These are phyloP conservation scores for Taiozyma sp. DNA, from an alignment of 1,139 yeast genomes.

Conservation along the genomic window DNA sequence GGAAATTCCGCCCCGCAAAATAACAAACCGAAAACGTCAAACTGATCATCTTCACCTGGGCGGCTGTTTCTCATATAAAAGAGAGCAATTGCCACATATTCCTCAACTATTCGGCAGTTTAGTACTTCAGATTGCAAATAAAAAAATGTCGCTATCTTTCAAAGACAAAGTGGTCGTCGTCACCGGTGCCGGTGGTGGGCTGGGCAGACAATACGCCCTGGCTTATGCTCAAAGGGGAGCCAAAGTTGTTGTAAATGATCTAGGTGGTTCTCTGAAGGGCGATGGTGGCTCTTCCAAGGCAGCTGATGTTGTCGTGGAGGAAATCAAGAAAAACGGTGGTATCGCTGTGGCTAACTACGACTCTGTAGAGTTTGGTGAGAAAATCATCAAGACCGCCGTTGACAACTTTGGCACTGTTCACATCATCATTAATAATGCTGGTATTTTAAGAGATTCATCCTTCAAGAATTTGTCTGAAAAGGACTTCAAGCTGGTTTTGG, in stretches of 20 bases:
- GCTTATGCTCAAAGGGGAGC: slow-evolving; percentile 91
- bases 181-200: slow-evolving; percentile 98
- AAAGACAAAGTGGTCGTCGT: slow-evolving; percentile 84
- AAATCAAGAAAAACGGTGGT: slow-evolving; percentile 73
- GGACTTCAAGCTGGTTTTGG: slow-evolving; percentile 74
- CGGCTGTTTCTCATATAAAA: neutral
- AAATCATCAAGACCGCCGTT: slow-evolving; percentile 81
- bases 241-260: slow-evolving; percentile 83
- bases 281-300: slow-evolving; percentile 59
- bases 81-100: neutral
- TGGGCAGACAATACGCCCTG: slow-evolving; percentile 84
- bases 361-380: slow-evolving; percentile 83
- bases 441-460: slow-evolving; percentile 72
- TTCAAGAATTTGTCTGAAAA: slow-evolving; percentile 76
- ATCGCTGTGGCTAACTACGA: slow-evolving; percentile 91
- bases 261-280: slow-evolving; percentile 81
- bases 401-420: slow-evolving; percentile 87
- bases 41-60: neutral
- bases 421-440: slow-evolving; percentile 89
- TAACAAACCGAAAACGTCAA: neutral
- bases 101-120: neutral
- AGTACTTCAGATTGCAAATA: neutral
- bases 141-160: slow-evolving; percentile 33
- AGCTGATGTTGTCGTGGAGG: slow-evolving; percentile 87
- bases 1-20: neutral